phyloP scores from a whole-genome alignment of 768 basidiomycete genomes.

The Fistulinella prunicolor region DNA sequence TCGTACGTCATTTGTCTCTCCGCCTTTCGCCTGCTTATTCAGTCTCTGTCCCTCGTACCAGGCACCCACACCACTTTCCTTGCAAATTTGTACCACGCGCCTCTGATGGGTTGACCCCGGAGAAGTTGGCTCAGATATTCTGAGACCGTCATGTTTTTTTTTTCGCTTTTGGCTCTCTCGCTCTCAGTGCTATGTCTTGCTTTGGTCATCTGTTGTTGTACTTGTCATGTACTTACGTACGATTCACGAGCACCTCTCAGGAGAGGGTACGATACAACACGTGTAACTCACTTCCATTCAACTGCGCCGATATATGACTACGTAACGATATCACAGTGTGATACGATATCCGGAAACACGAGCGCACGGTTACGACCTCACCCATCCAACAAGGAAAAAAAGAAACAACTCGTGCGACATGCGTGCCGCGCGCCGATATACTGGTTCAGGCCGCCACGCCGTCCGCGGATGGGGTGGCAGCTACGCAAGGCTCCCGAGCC shows the following conservation, averaged over 20 bases:
- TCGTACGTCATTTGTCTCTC: constrained; percentile 19
- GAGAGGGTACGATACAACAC: not conserved
- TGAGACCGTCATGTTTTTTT: constrained; percentile 6
- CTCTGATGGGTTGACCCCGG: constrained; percentile 10
- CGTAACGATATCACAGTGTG: no score
- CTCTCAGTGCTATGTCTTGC: not conserved
- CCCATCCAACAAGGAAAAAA: no score
- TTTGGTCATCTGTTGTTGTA: not conserved
- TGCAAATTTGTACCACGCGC: constrained; percentile 26
- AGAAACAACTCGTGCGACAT: no score
- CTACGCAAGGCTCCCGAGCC: no score
- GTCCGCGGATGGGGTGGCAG: no score
- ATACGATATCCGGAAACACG: not conserved
- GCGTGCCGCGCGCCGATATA: no score
- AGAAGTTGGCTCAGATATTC: constrained; percentile 17
- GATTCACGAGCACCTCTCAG: not conserved
- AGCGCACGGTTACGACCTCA: no score
- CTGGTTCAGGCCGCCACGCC: no score
- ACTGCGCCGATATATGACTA: not conserved
- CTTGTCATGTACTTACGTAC: not conserved
- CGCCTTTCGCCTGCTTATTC: not conserved
- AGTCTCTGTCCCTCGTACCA: not conserved
- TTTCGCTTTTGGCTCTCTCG: not conserved
- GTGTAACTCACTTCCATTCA: not conserved
- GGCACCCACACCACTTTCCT: constrained; percentile 26